Conservation (phyloP, 2,329 filamentous ascomycete genomes). For the Stagonosporopsis cucurbitacearum region DNA sequence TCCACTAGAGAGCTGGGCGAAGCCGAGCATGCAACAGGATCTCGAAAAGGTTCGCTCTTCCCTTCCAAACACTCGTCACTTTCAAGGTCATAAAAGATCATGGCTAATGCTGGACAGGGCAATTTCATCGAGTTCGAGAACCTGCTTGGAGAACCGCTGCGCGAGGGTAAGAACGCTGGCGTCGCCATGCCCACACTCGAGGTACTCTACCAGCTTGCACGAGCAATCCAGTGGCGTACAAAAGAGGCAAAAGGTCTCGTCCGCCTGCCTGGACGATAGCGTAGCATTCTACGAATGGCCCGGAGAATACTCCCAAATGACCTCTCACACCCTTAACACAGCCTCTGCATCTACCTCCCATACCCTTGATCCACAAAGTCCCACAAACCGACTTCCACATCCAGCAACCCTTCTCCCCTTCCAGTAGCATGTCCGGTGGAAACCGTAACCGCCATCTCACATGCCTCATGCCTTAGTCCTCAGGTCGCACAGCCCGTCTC, state of each 20-base stretch:
- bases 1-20: constrained; percentile 57
- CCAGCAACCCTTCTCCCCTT: neutral
- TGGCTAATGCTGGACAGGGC: constrained; percentile 42
- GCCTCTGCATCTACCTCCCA: neutral
- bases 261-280: constrained; percentile 28
- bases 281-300: neutral
- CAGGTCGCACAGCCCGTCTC: constrained; percentile 6
- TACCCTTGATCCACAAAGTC: neutral
- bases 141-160: constrained; percentile 63
- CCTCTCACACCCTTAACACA: neutral
- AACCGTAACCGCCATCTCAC: neutral
- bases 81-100: neutral
- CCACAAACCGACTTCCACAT: neutral
- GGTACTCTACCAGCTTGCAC: constrained; percentile 57
- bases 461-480: constrained; percentile 9
- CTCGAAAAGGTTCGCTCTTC: constrained; percentile 51
- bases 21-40: constrained; percentile 64
- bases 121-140: constrained; percentile 65
- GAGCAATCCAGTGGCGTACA: constrained; percentile 57
- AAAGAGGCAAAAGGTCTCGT: constrained; percentile 55
- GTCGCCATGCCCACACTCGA: constrained; percentile 59
- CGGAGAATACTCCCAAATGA: neutral
- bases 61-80: neutral
- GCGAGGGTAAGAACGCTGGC: constrained; percentile 57
- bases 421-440: neutral